Evolutionary conservation across 306 rosid genomes (phyloP).

Genomic region (Pterocarpus macrocarpus): DNA sequence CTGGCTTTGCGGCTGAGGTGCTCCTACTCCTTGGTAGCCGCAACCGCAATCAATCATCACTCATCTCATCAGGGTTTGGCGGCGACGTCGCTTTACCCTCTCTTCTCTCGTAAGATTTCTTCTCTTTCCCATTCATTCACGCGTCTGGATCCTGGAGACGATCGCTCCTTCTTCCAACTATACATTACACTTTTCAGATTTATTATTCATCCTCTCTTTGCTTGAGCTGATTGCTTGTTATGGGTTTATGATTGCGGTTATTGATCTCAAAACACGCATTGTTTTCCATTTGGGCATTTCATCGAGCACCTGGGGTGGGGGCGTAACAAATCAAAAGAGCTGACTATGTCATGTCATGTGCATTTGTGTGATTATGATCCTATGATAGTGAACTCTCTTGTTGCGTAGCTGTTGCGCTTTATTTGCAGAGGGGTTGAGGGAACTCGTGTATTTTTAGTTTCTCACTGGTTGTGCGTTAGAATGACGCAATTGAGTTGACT

Average conservation of each 20-base stretch:
- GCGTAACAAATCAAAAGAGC: neutral
- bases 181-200: constrained; percentile 3
- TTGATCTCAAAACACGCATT: neutral
- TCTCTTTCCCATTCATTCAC: neutral
- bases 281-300: constrained; percentile 18
- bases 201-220: neutral
- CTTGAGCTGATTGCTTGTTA: constrained; percentile 15
- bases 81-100: constrained; percentile 41
- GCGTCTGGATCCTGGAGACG: neutral
- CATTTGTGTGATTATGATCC: neutral
- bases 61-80: neutral
- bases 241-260: neutral
- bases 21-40: neutral
- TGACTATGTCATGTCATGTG: neutral
- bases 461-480: neutral
- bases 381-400: neutral
- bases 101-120: constrained; percentile 11
- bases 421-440: neutral
- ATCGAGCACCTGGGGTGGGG: constrained; percentile 40
- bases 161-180: neutral
- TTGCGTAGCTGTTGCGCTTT: constrained; percentile 8
- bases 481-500: constrained; percentile 10
- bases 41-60: neutral
- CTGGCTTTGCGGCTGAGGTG: constrained; percentile 14
- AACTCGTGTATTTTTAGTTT: neutral